Percentiles rank a stretch among this genome's conserved stretches.
These are phyloP conservation scores for Oryza longistaminata DNA, from an alignment of 176 grass and related monocot species.

Conservation along the genomic window DNA sequence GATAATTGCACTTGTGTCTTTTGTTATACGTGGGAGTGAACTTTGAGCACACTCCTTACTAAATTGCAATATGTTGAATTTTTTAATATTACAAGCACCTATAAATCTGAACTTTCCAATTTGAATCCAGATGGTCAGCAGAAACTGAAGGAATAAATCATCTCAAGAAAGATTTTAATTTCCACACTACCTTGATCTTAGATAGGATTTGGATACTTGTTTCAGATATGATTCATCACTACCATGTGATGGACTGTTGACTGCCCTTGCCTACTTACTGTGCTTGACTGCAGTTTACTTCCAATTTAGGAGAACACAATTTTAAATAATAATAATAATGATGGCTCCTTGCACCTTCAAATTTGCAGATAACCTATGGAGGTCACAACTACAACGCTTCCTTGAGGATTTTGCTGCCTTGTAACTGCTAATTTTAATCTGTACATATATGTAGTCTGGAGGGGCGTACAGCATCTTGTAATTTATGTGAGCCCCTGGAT, in stretches of 20 bases:
- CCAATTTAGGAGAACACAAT: background rate
- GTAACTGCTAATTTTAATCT: conserved; percentile 31
- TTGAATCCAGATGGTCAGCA: too few species aligned
- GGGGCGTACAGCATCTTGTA: conserved; percentile 41
- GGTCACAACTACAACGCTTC: background rate
- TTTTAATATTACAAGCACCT: background rate
- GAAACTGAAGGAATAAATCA: too few species aligned
- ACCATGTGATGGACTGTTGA: background rate
- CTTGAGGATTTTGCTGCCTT: background rate
- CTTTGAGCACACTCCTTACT: background rate
- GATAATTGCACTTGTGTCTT: background rate
- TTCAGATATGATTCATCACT: too few species aligned
- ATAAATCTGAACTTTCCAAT: too few species aligned
- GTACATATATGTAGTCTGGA: conserved; percentile 44
- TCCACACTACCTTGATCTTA: too few species aligned
- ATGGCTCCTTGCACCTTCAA: background rate
- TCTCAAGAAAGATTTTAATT: too few species aligned
- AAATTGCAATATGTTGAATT: background rate
- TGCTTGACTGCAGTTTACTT: background rate
- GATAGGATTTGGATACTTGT: too few species aligned
- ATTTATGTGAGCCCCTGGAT: conserved; percentile 18
- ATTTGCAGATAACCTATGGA: conserved; percentile 40
- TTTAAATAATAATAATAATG: background rate
- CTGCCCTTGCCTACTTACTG: background rate
- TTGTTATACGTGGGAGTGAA: background rate